phyloP scores from a whole-genome alignment of 768 basidiomycete genomes.

The Gymnopilus junonius region DNA sequence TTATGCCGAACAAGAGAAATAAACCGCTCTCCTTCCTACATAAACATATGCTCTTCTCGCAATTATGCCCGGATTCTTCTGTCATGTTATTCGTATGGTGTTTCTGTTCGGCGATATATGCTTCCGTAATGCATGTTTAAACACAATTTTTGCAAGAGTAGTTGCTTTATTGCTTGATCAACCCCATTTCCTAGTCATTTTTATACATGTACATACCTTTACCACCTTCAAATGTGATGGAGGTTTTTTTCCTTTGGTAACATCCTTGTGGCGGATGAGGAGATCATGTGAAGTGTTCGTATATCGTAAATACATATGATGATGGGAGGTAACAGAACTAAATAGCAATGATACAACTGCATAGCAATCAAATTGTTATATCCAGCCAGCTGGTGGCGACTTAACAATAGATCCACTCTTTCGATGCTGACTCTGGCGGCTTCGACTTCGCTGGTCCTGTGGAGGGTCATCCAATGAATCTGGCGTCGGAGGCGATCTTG shows the following conservation, averaged over 20 bases:
- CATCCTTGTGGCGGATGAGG: background rate
- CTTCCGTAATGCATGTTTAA: slow-evolving; percentile 18
- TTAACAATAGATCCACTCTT: slow-evolving; percentile 39
- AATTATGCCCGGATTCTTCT: slow-evolving; percentile 19
- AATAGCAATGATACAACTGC: background rate
- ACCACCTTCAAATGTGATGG: background rate
- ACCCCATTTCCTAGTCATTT: slow-evolving; percentile 1
- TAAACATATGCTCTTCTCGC: slow-evolving; percentile 7
- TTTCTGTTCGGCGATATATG: slow-evolving; percentile 24
- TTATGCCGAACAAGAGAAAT: slow-evolving; percentile 59
- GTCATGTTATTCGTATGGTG: slow-evolving; percentile 27
- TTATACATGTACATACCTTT: slow-evolving; percentile 13
- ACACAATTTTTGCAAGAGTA: background rate
- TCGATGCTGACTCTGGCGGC: slow-evolving; percentile 30
- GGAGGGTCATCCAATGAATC: slow-evolving; percentile 45
- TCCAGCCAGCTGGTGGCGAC: slow-evolving; percentile 33
- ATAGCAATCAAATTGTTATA: slow-evolving; percentile 14
- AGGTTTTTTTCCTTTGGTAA: background rate
- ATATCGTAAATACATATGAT: background rate
- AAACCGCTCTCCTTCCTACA: slow-evolving; percentile 13
- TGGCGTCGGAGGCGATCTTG: slow-evolving; percentile 45
- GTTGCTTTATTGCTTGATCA: slow-evolving; percentile 10
- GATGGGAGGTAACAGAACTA: background rate
- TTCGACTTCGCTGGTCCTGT: slow-evolving; percentile 32
- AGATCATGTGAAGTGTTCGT: background rate